A percentile compares a stretch with the other conserved stretches of the same genome.
Evolutionary conservation across 169 alveolate genomes (phyloP).

Genomic region (Hepatocystis sp.): DNA sequence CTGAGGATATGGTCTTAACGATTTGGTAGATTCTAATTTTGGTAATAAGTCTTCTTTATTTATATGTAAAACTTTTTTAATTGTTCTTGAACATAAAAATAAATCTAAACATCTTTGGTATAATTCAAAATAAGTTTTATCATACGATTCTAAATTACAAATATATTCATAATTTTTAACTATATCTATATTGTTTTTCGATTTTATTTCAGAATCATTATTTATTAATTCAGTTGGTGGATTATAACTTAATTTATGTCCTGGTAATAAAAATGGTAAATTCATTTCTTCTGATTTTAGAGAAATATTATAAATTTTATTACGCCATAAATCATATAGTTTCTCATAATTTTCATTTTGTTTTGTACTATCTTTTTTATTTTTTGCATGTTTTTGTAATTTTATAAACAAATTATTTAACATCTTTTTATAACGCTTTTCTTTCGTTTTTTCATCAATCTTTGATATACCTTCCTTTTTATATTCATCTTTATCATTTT

Average conservation of each 20-base stretch:
- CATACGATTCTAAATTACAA: constrained; percentile 54
- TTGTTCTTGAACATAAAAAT: constrained; percentile 46
- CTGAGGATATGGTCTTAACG: constrained; percentile 64
- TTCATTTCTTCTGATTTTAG: constrained; percentile 23
- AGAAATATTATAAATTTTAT: constrained; percentile 56
- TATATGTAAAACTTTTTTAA: constrained; percentile 57
- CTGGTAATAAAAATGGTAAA: constrained; percentile 69
- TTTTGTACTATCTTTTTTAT: constrained; percentile 56
- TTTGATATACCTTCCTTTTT: constrained; percentile 9
- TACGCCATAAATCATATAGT: constrained; percentile 61
- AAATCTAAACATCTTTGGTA: constrained; percentile 73
- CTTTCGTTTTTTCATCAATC: constrained; percentile 21
- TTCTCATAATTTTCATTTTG: constrained; percentile 8
- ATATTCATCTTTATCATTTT: constrained; percentile 75
- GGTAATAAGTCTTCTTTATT: constrained; percentile 73
- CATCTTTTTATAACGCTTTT: constrained; percentile 22
- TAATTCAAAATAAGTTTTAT: constrained; percentile 60
- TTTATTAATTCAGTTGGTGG: constrained; percentile 76
- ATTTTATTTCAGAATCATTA: constrained; percentile 25
- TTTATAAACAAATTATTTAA: too few relatives aligned
- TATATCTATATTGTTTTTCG: constrained; percentile 39
- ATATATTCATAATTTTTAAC: constrained; percentile 38
- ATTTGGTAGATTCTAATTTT: constrained; percentile 40
- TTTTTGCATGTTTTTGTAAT: constrained; percentile 8
- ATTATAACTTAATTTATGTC: constrained; percentile 73